Evolutionary conservation across 1,284 basidiomycete species (phyloP).

Genomic region (Tausonia pullulans): DNA sequence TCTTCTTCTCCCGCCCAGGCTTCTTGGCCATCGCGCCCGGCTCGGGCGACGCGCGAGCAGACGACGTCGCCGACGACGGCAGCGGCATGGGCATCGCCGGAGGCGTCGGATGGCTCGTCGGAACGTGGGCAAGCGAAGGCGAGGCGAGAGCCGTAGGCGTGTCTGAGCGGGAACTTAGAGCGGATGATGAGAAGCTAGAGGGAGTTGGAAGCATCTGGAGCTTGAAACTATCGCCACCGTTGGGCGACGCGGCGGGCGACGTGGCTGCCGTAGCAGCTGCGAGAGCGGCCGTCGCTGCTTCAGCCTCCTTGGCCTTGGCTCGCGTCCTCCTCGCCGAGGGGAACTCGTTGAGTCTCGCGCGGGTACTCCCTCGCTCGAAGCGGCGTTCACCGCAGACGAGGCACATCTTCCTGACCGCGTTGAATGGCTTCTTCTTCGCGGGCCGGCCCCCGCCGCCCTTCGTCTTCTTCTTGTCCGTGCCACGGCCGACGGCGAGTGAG

Average conservation of each 20-base stretch:
- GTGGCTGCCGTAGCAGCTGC: neutral
- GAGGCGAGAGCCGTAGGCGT: neutral
- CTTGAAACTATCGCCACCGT: neutral
- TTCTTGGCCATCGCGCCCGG: neutral
- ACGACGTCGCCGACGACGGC: neutral
- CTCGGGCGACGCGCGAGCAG: neutral
- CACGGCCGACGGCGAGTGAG: neutral
- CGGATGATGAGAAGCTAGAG: neutral
- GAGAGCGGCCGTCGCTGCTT: neutral
- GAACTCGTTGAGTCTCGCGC: neutral
- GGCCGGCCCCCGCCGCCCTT: neutral
- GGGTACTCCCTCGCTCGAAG: neutral
- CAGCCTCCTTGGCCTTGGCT: neutral
- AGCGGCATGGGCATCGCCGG: neutral
- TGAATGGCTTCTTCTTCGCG: neutral
- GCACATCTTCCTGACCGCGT: neutral
- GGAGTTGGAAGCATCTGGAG: neutral
- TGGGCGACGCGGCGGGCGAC: neutral
- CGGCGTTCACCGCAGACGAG: neutral
- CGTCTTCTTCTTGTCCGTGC: neutral
- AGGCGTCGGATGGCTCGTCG: neutral
- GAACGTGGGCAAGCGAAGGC: slow-evolving; percentile 5
- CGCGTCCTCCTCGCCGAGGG: slow-evolving; percentile 5
- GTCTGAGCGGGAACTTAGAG: neutral
- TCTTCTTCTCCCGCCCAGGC: neutral